Base-by-base conservation (phyloP, 2,329 filamentous ascomycete genomes). In the Colletotrichum acutatum region DNA sequence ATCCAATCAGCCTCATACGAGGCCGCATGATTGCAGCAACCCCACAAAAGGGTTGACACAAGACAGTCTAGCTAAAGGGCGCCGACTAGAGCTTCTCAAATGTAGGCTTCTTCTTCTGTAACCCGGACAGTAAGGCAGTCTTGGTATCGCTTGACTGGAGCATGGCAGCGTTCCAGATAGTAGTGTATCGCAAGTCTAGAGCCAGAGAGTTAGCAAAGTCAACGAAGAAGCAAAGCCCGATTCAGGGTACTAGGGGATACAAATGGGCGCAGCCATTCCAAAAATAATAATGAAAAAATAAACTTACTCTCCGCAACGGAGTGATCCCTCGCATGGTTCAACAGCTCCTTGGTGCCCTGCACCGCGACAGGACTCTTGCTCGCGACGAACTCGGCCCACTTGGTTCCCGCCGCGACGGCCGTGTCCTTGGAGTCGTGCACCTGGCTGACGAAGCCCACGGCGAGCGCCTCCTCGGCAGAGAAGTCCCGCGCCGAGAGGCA, bases 321-420 rank as follows among this genome's bases (percentile, higher is more conserved):
- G 80, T 95, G 90, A 81, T 97, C 95, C 77, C 94, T 88, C 42
- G 92, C 93, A 79, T 92, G 94, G 82, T 97, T 95, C 79, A 98
- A 80, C 74, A 97, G 83, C 84, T 97, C 93, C 86, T 98, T 98
- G 9, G 95, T 97, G 6, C 94, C 92, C 84, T 95, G 90, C 75
- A 96, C 93, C 1, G 95, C 95, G 26, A 98, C 91, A 0, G 96
- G 96, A 79, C 94, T 97, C 88, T 98, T 98, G 22, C 81, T 85
- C 32, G 94, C 93, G 71, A 98, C 89, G 78, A 91, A 77, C 12
- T 79, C 83, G 0, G 92, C 94, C 78, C 94, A 79, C 74, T 90
- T 86, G 73, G 95, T 60, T 0, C 88, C 95, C 49, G 88, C 88
- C 53, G 84, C 83, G 28, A 97, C 80, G 2, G 92, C 89, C 56